Base-by-base conservation (phyloP, 2,329 filamentous ascomycete species). In the Alternaria hordeiaustralica region DNA sequence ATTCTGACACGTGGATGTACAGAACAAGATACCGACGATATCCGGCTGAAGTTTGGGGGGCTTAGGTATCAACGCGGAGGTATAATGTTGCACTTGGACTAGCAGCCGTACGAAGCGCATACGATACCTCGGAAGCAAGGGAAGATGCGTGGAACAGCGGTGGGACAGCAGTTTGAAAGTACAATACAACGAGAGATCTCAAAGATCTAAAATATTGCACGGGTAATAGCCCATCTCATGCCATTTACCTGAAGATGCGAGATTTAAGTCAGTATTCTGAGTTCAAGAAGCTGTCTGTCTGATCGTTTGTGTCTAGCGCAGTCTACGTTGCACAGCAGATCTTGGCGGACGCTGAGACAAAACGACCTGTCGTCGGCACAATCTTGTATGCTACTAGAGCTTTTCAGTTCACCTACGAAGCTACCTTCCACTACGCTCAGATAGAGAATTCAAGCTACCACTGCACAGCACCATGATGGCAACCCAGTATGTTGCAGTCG, bases 41-140 rank as follows among this genome's bases (percentile, higher is more conserved):
- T 36, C 15, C 13, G 8, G 1, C 15, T 36, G 2, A 8, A n/a
- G 1, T 5, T 36, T 36, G 33, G 33, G 8, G 33, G 33, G 2
- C 4, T 4, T 5, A 36, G 8, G 15, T n/a, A 5, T 9, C 0
- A n/a, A 9, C 2, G 33, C 15, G 7, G 33, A 9, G 8, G 33
- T 15, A 36, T 36, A 8, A 4, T 4, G 0, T 4, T n/a, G 15
- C 0, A 1, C 4, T 8, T 36, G 2, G 2, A 0, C 1, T 15
- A n/a, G 13, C 33, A 36, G 33, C 7, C 15, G 2, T 36, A 1
- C 6, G 4, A 36, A 5, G 33, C 33, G 15, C 6, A 36, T 7
- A 36, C 33, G 7, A 36, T 36, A 3, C 8, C 13, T 36, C 33
- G 33, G 33, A 6, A 36, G 13, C 8, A 9, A 28, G 33, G 33